These are phyloP conservation scores for Pleurotus citrinopileatus DNA, from an alignment of 768 basidiomycete genomes.

Conservation along the genomic window DNA sequence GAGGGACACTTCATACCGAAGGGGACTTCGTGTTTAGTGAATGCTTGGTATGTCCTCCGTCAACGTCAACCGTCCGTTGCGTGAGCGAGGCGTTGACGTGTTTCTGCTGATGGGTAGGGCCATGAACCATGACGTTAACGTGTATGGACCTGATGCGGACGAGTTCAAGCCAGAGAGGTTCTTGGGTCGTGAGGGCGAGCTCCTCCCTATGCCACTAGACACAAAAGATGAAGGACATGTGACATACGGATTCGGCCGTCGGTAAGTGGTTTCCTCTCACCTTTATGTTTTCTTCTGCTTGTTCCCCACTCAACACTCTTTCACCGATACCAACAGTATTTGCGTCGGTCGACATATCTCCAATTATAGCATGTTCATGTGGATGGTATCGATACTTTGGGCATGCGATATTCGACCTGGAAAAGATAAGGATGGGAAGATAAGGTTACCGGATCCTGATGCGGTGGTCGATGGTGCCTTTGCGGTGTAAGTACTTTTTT, in stretches of 20 bases:
- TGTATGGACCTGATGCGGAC: slow-evolving; percentile 2
- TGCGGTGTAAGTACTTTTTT: background rate
- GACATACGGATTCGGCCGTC: slow-evolving; percentile 38
- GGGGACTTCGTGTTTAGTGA: slow-evolving; percentile 1
- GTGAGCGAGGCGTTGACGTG: background rate
- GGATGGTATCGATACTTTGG: slow-evolving; percentile 32
- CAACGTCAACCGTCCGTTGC: background rate
- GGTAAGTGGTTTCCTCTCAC: slow-evolving; percentile 11
- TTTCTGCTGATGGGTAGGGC: background rate
- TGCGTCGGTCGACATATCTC: slow-evolving; percentile 36
- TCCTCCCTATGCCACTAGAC: slow-evolving; percentile 16
- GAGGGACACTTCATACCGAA: slow-evolving; percentile 8
- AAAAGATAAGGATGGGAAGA: slow-evolving; percentile 15
- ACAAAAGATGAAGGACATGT: slow-evolving; percentile 29
- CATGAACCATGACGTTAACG: background rate
- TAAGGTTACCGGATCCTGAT: slow-evolving; percentile 8
- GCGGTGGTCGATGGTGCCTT: slow-evolving; percentile 2
- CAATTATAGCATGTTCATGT: slow-evolving; percentile 30
- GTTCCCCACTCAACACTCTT: too few relatives aligned
- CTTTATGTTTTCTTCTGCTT: background rate
- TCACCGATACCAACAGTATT: slow-evolving; percentile 14
- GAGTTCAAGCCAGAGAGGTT: slow-evolving; percentile 7
- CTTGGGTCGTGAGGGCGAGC: slow-evolving; percentile 21
- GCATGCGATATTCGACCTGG: slow-evolving; percentile 28
- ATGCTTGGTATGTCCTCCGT: background rate